phyloP scores from a whole-genome alignment of 163 green algal genomes.

The Smithsoniella earleae region DNA sequence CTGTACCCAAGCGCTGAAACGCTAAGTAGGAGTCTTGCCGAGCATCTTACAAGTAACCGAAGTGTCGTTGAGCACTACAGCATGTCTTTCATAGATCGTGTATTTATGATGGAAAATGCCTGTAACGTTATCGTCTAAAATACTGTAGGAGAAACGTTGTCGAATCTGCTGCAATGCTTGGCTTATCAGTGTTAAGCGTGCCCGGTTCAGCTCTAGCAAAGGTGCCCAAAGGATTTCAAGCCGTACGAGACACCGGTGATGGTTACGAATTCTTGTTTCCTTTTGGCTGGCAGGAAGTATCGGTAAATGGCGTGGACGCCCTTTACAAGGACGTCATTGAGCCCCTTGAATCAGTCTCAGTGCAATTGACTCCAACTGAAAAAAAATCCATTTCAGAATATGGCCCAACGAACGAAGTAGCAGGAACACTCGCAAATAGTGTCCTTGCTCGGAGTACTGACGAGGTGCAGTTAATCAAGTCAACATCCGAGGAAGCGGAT shows the following conservation, averaged over 20 bases:
- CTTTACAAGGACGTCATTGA: slow-evolving; percentile 95
- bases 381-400: slow-evolving; percentile 76
- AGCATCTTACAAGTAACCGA: too few relatives aligned
- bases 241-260: slow-evolving; percentile 59
- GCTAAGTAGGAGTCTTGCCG: too few relatives aligned
- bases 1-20: too few relatives aligned
- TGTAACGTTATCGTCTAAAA: too few relatives aligned
- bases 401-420: slow-evolving; percentile 51
- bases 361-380: slow-evolving; percentile 78
- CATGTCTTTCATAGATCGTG: too few relatives aligned
- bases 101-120: too few relatives aligned
- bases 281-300: slow-evolving; percentile 94
- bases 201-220: slow-evolving; percentile 31
- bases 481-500: neutral
- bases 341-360: slow-evolving; percentile 86
- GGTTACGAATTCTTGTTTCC: slow-evolving; percentile 81
- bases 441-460: slow-evolving; percentile 9
- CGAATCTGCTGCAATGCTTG: neutral
- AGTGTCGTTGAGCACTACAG: too few relatives aligned
- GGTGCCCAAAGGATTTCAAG: slow-evolving; percentile 60
- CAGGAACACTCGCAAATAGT: slow-evolving; percentile 12
- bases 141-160: slow-evolving; percentile 16
- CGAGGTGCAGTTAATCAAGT: slow-evolving; percentile 12
- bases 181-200: neutral
- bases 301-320: slow-evolving; percentile 78